Evolutionary conservation across 192 early-diverging fungal species (phyloP), one percentile per base, ranked within the genome.

Genomic region (Powellomyces hirtus): DNA sequence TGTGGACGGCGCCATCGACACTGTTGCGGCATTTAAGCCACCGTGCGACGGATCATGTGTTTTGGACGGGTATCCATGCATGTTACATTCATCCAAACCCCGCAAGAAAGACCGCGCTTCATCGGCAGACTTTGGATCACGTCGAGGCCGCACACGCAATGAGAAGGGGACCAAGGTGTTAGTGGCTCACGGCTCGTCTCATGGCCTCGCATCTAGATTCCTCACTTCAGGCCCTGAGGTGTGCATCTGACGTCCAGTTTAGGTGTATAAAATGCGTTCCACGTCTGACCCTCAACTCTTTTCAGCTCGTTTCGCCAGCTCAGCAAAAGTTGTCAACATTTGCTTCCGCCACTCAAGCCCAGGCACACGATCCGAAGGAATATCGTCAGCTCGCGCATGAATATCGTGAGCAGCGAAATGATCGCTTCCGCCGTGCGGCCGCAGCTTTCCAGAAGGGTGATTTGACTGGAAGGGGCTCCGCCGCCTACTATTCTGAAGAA

Each of bases 401-500:
- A 20, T 10, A 20, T 24, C 46, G 36, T 13, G 29, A 49, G 34
- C n/a, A 53, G 10, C 68, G 68, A n/a, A 56, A 61, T 31, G 68
- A 71, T 18, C 10, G 11, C n/a, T 71, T 63, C 50, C 42, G 40
- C 34, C 31, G 46, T 11, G 68, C 68, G 16, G 68, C 68, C 4
- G 18, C 52, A 11, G 68, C 68, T 5, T 71, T 55, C 37, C 36
- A 38, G 26, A 49, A 55, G 31, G 68, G 68, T 18, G 38, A 71
- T 50, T 29, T 71, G 29, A 63, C 68, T 11, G 68, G 68, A 14
- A 16, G 36, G 27, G 68, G 45, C 11, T 63, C 59, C 0, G 68
- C 68, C 3, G 59, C 38, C 1, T 63, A 63, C 40, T 68, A 59
- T 26, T 44, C 42, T 42, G 27, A 68, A 33, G 66, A 68, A 20